These are phyloP conservation scores for Neurospora pannonica DNA, from an alignment of 495 filamentous ascomycete species.

Conservation along the genomic window DNA sequence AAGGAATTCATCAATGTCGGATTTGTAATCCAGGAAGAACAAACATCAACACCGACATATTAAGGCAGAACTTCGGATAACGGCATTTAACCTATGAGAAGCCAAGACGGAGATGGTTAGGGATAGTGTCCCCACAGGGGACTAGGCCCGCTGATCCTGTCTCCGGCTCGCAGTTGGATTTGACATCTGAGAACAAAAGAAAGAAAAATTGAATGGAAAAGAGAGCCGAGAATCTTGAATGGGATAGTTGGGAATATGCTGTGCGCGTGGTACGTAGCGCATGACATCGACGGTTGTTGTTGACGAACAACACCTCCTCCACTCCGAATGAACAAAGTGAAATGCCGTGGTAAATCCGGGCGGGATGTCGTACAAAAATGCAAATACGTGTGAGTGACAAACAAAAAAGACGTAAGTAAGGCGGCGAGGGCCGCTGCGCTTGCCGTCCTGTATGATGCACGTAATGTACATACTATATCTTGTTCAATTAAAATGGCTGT, in stretches of 20 bases:
- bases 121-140: background rate
- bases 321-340: background rate
- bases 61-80: background rate
- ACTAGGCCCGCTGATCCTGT: background rate
- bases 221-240: background rate
- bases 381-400: background rate
- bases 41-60: background rate
- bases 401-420: background rate
- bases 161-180: background rate
- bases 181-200: background rate
- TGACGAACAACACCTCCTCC: too few relatives aligned
- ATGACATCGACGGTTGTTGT: background rate
- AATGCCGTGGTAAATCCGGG: background rate
- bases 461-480: background rate
- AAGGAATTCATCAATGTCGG: background rate
- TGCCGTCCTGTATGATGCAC: background rate
- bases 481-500: background rate
- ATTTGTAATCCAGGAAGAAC: background rate
- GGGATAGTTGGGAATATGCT: background rate
- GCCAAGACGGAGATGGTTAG: background rate
- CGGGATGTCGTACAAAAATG: background rate
- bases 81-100: background rate
- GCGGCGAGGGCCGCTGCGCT: background rate
- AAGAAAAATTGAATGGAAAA: background rate
- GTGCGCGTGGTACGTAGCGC: background rate